Percentiles rank a stretch among this genome's conserved stretches.
Conservation (phyloP, 1,139 yeast genomes). For the Arxiozyma bovina region DNA sequence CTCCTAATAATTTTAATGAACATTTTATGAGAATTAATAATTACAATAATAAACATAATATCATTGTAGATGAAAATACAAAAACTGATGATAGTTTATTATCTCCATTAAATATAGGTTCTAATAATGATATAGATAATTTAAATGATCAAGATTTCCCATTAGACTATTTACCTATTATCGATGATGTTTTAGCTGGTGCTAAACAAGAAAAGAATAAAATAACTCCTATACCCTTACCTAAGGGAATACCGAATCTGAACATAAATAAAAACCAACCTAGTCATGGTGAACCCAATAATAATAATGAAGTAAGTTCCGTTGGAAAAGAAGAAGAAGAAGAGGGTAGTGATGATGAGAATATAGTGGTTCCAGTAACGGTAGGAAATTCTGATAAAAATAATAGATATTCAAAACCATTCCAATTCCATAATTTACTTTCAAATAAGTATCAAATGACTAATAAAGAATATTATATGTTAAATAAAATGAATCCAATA, state of each 20-base stretch:
- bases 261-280: neutral
- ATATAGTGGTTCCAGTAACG: conserved; percentile 1
- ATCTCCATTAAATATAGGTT: conserved; percentile 1
- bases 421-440: neutral
- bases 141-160: conserved; percentile 50
- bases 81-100: neutral
- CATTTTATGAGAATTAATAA: neutral
- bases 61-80: neutral
- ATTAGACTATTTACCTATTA: conserved; percentile 48
- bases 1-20: too few relatives aligned
- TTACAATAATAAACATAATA: neutral
- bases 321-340: neutral
- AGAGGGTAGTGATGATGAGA: neutral
- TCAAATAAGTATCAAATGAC: conserved; percentile 2
- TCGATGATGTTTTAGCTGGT: conserved; percentile 12
- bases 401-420: neutral
- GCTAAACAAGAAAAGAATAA: neutral
- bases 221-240: neutral
- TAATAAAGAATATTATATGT: conserved; percentile 5
- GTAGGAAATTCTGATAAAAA: neutral
- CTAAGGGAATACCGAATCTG: neutral
- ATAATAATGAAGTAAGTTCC: neutral
- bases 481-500: neutral
- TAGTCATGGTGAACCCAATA: neutral
- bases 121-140: neutral